A percentile compares a stretch with the other conserved stretches of the same genome.
Conservation (phyloP, 768 basidiomycete genomes). For the Termitomyces sp. region DNA sequence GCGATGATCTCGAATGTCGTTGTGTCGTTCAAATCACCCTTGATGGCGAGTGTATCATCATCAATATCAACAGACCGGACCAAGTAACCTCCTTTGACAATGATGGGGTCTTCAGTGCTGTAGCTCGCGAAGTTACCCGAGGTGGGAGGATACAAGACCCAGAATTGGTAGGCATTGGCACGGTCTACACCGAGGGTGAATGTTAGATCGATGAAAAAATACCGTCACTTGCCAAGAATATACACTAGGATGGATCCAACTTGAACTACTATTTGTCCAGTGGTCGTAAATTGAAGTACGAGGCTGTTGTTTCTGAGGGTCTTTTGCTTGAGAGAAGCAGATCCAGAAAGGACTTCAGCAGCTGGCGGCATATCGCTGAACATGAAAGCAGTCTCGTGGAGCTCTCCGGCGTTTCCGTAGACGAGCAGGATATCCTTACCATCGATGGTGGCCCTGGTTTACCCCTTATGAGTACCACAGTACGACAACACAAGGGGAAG, state of each 20-base stretch:
- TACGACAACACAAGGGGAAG: not conserved
- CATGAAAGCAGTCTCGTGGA: slow-evolving; percentile 49
- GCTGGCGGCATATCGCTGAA: slow-evolving; percentile 25
- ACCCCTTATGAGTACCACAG: not conserved
- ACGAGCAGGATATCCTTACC: slow-evolving; percentile 43
- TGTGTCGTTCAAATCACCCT: slow-evolving; percentile 42
- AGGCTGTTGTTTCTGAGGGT: slow-evolving; percentile 31
- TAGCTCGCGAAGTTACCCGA: slow-evolving; percentile 33
- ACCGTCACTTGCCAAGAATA: slow-evolving; percentile 35
- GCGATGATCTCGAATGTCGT: slow-evolving; percentile 45
- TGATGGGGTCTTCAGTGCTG: slow-evolving; percentile 39
- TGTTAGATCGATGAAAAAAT: not conserved
- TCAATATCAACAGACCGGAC: slow-evolving; percentile 36
- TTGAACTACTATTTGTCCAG: slow-evolving; percentile 44
- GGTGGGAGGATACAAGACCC: slow-evolving; percentile 44
- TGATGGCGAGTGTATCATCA: slow-evolving; percentile 36
- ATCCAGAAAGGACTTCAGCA: slow-evolving; percentile 33
- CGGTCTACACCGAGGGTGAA: slow-evolving; percentile 33
- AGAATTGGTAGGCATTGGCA: slow-evolving; percentile 47
- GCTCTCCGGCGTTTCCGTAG: slow-evolving; percentile 44
- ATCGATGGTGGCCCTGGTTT: slow-evolving; percentile 43
- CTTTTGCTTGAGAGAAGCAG: slow-evolving; percentile 33
- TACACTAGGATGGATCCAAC: slow-evolving; percentile 41
- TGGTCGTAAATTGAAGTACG: slow-evolving; percentile 42
- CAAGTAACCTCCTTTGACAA: slow-evolving; percentile 48